Base-by-base conservation (phyloP, 2,329 filamentous ascomycete genomes). In the Rutstroemia sp. region DNA sequence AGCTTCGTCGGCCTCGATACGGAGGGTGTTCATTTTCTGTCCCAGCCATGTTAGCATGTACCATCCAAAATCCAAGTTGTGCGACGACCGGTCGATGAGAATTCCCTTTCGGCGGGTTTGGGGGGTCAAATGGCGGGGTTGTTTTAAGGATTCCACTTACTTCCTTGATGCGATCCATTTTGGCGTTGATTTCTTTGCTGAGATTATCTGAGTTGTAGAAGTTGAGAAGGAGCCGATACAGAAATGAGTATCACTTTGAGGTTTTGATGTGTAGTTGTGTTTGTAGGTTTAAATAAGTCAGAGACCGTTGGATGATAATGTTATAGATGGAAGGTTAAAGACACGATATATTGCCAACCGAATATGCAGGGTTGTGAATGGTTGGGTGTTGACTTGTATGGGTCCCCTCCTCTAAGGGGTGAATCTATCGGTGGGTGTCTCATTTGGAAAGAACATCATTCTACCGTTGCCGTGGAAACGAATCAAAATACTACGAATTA, bases 21-120 rank as follows among this genome's bases (percentile, higher is more conserved):
- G 92, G 78, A 99, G 90, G 75, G 86, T 81, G 79, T 88, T 88
- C 89, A 96, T 92, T 86, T 91, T 92, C 92, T 96, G 57, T 41
- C 2, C 17, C 30, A 21, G 17, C 17, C 39, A 12, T 27, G 54
- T 60, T 54, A 61, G 56, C 42, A 23, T 50, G 19, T 50, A 57
- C 54, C 45, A 39, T 17, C 38, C 14, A n/a, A 17, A 34, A 25
- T 16, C 25, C 8, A 7, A n/a, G 12, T 14, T 51, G 17, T 23
- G 54, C 21, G 42, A 34, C 42, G 16, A 57, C 25, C 42, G 53
- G 10, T 12, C 10, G 30, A 34, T 34, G 30, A 34, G 30, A 34
- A 34, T 34, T 34, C 30, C 30, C 12, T 34, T 42, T 41, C 27
- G 45, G 48, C 25, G 19, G 46, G 38, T 42, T 37, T 46, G 49